Percentiles rank a stretch among this genome's conserved stretches.
Evolutionary conservation across 192 early-diverging fungal species (phyloP).

Genomic region (Neocallimastix lanati): DNA sequence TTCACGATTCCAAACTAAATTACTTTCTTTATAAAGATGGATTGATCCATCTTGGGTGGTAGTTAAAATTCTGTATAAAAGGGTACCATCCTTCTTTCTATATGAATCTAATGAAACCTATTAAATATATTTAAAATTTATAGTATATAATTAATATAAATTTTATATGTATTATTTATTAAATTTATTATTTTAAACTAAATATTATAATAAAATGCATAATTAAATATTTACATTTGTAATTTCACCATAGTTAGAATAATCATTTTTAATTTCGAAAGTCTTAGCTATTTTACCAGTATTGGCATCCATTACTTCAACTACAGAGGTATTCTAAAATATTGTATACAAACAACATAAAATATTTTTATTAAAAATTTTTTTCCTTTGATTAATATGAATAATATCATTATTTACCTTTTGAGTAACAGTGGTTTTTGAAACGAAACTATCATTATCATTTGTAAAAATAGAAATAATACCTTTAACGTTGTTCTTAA

Average conservation of each 20-base stretch:
- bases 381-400: too few relatives aligned
- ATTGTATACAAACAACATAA: too few relatives aligned
- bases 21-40: slow-evolving; percentile 6
- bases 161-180: too few relatives aligned
- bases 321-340: neutral
- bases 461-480: neutral
- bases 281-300: neutral
- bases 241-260: neutral
- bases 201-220: too few relatives aligned
- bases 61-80: neutral
- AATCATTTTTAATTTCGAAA: neutral
- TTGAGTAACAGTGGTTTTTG: neutral
- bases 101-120: neutral
- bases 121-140: too few relatives aligned
- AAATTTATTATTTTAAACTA: too few relatives aligned
- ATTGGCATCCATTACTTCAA: neutral
- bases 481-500: neutral
- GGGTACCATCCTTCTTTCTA: neutral
- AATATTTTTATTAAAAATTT: too few relatives aligned
- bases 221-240: neutral
- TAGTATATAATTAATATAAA: too few relatives aligned
- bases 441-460: neutral
- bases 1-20: slow-evolving; percentile 60
- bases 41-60: slow-evolving; percentile 19
- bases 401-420: too few relatives aligned